Evolutionary conservation across 2,329 filamentous ascomycete species (phyloP), one percentile per base, ranked within the genome.

Genomic region (Monilinia fructicola): DNA sequence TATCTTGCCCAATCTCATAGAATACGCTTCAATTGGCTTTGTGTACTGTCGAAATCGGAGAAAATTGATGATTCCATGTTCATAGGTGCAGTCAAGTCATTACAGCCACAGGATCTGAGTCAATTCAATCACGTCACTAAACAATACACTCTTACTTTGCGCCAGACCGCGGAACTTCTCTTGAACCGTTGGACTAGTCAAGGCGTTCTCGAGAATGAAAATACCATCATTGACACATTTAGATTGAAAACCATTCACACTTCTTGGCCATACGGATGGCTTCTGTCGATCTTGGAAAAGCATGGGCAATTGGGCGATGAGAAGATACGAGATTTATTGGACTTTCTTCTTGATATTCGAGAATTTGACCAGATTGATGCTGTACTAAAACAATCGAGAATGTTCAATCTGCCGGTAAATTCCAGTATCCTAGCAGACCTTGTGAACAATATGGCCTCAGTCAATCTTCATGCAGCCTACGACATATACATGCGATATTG

Each of bases 131-230:
- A 54, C 53, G 46, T 54, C 21, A 50, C 14, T 23, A 38, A 26
- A n/a, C n/a, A 31, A 61, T 52, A 65, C 46, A 26, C n/a, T 50
- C 26, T 67, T n/a, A 54, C 46, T 21, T 44, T 46, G 52, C 46
- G 48, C n/a, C 58, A 66, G 46, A 58, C 65, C 18, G 56, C 46
- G 31, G 60, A 59, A 18, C 46, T 69, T 46, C n/a, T 68, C 21
- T 66, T 75, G 35, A 58, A 67, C 28, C 69, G 69, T 46, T 75
- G 73, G 74, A 69, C 67, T 21, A 67, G 61, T 42, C 72, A 67
- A 54, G 64, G 55, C 6, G 26, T 58, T 35, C 31, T 73, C 4
- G 52, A 42, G 26, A 55, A 70, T 31, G 58, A 68, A 26, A 46
- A 23, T 23, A 40, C 59, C 4, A 55, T 71, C 21, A 67, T 63